Evolutionary conservation across 306 rosid genomes (phyloP).

Genomic region (Casuarina equisetifolia): DNA sequence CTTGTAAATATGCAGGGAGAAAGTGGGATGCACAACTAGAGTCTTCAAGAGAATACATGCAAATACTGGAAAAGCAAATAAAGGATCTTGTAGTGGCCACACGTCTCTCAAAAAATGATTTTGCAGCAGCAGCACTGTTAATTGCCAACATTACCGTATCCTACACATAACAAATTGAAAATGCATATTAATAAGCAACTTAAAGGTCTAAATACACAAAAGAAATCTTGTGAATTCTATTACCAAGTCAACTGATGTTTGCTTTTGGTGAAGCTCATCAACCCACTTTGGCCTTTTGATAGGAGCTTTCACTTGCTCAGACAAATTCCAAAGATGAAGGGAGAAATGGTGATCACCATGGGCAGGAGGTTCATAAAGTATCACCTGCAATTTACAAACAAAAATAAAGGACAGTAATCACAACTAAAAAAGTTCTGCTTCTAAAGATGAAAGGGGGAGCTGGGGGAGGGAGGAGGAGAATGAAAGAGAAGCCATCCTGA

Average conservation of each 20-base stretch:
- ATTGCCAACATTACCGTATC: conserved; percentile 74
- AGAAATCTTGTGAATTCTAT: conserved; percentile 29
- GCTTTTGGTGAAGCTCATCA: conserved; percentile 62
- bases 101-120: conserved; percentile 41
- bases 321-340: conserved; percentile 37
- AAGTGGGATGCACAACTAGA: conserved; percentile 1
- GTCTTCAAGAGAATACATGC: conserved; percentile 42
- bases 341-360: conserved; percentile 82
- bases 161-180: conserved; percentile 40
- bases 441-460: background rate
- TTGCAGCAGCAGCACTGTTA: conserved; percentile 67
- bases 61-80: conserved; percentile 35
- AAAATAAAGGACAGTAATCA: conserved; percentile 28
- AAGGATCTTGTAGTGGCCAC: conserved; percentile 44
- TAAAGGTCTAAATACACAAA: conserved; percentile 24
- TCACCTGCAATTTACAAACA: conserved; percentile 53
- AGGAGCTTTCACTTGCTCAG: conserved; percentile 46
- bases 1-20: background rate
- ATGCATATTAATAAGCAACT: conserved; percentile 23
- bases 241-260: conserved; percentile 68
- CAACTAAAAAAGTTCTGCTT: conserved; percentile 18
- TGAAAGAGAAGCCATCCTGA: conserved; percentile 46
- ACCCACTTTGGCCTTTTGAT: conserved; percentile 75
- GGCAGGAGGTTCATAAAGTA: conserved; percentile 69
- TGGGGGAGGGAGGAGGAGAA: conserved; percentile 13